phyloP scores from a whole-genome alignment of 768 basidiomycete species.

The Tricholoma bakamatsutake region DNA sequence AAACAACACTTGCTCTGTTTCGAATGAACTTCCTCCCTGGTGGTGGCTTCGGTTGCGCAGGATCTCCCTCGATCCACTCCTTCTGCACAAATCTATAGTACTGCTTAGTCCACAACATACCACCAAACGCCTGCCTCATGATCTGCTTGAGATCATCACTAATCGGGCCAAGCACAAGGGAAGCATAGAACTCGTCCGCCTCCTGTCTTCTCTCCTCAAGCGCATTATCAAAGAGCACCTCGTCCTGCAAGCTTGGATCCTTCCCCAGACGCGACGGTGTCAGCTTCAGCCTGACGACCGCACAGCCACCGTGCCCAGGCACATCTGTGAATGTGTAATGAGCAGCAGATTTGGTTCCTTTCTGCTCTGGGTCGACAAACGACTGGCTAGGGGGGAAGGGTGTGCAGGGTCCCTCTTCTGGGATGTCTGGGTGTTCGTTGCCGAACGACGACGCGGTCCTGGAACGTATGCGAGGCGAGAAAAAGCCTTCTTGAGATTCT shows the following conservation, averaged over 20 bases:
- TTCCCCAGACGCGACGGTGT: constrained; percentile 71
- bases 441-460: constrained; percentile 42
- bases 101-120: constrained; percentile 99
- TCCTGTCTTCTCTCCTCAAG: constrained; percentile 90
- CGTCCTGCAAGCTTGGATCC: constrained; percentile 80
- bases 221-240: constrained; percentile 80
- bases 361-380: constrained; percentile 83
- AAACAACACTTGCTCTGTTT: constrained; percentile 55
- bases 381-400: constrained; percentile 45
- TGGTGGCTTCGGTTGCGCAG: constrained; percentile 91
- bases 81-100: constrained; percentile 95
- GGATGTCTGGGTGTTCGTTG: constrained; percentile 29
- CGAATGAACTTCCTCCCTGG: constrained; percentile 79
- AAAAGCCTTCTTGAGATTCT: constrained; percentile 37
- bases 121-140: constrained; percentile 92
- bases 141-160: constrained; percentile 93
- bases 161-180: constrained; percentile 75
- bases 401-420: constrained; percentile 53
- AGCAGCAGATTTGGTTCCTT: constrained; percentile 89
- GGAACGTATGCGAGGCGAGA: constrained; percentile 44
- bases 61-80: constrained; percentile 95
- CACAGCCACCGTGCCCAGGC: constrained; percentile 88
- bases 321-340: constrained; percentile 87
- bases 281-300: constrained; percentile 90
- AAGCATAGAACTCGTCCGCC: constrained; percentile 92